These are phyloP conservation scores for Voacanga thouarsii DNA, from an alignment of 257 asterid species.

Conservation along the genomic window DNA sequence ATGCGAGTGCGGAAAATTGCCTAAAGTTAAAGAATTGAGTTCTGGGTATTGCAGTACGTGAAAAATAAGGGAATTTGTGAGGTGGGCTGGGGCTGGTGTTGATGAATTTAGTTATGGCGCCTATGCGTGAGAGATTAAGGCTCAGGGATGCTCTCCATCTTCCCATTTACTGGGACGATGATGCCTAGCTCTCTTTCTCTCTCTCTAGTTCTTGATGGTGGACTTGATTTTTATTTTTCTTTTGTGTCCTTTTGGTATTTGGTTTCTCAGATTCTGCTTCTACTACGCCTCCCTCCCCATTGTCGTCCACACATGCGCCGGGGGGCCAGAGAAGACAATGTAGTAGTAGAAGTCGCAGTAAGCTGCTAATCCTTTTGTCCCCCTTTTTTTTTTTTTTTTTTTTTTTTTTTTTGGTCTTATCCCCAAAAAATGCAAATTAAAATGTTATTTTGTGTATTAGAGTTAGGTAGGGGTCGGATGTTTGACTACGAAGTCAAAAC, in stretches of 20 bases:
- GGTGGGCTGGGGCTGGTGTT: constrained; percentile 18
- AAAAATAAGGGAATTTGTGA: constrained; percentile 23
- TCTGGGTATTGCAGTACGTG: constrained; percentile 27
- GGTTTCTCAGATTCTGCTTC: constrained; percentile 1
- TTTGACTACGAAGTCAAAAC: too few relatives aligned
- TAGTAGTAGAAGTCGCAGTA: too few relatives aligned
- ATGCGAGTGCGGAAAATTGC: constrained; percentile 67
- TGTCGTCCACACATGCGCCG: too few relatives aligned
- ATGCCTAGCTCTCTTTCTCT: neutral
- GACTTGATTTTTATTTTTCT: neutral
- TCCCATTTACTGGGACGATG: constrained; percentile 70
- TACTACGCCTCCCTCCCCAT: neutral
- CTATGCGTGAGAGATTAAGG: constrained; percentile 42
- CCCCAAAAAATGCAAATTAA: too few relatives aligned
- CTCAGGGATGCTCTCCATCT: constrained; percentile 68
- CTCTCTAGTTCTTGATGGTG: neutral
- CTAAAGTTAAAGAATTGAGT: constrained; percentile 38
- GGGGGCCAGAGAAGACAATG: too few relatives aligned
- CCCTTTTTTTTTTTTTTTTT: too few relatives aligned
- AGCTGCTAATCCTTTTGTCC: too few relatives aligned
- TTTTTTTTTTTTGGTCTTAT: too few relatives aligned
- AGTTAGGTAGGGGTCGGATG: too few relatives aligned
- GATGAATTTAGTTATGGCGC: constrained; percentile 31
- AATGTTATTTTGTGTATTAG: too few relatives aligned
- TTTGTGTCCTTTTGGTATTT: neutral